Conservation (phyloP, 805 yeast species). For the Sporopachydermia lactativora region DNA sequence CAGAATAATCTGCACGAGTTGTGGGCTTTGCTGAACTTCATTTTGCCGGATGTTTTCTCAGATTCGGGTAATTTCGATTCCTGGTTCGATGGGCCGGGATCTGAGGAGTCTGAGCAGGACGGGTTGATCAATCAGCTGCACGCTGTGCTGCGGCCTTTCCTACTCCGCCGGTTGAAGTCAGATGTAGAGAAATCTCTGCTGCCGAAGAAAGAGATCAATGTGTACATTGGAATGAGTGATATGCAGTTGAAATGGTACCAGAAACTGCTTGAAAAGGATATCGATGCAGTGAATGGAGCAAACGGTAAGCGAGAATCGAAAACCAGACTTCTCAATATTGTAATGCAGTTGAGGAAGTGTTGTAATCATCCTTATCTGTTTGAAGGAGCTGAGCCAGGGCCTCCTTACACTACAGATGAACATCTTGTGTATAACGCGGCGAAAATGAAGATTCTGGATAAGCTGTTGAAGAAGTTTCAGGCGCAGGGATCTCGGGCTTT, state of each 20-base stretch:
- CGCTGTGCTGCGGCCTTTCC: slow-evolving; percentile 61
- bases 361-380: slow-evolving; percentile 77
- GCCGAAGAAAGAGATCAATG: slow-evolving; percentile 62
- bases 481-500: slow-evolving; percentile 65
- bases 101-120: slow-evolving; percentile 24
- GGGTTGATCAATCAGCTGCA: slow-evolving; percentile 54
- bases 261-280: slow-evolving; percentile 61
- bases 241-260: slow-evolving; percentile 75
- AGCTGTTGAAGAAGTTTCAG: slow-evolving; percentile 43
- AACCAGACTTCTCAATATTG: slow-evolving; percentile 63
- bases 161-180: slow-evolving; percentile 60
- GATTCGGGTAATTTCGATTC: slow-evolving; percentile 61
- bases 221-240: slow-evolving; percentile 62
- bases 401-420: slow-evolving; percentile 77
- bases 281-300: slow-evolving; percentile 78
- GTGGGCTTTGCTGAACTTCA: slow-evolving; percentile 69
- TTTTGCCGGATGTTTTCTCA: slow-evolving; percentile 66
- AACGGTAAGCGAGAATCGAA: slow-evolving; percentile 62
- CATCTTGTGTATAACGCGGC: slow-evolving; percentile 63
- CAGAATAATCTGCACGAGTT: slow-evolving; percentile 70
- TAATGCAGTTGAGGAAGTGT: slow-evolving; percentile 75
- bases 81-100: slow-evolving; percentile 37
- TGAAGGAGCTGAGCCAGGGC: slow-evolving; percentile 86
- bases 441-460: slow-evolving; percentile 59
- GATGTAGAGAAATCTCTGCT: slow-evolving; percentile 71